These are phyloP conservation scores for Scleromitrula shiraiana DNA, from an alignment of 2,329 filamentous ascomycete genomes.

Conservation along the genomic window DNA sequence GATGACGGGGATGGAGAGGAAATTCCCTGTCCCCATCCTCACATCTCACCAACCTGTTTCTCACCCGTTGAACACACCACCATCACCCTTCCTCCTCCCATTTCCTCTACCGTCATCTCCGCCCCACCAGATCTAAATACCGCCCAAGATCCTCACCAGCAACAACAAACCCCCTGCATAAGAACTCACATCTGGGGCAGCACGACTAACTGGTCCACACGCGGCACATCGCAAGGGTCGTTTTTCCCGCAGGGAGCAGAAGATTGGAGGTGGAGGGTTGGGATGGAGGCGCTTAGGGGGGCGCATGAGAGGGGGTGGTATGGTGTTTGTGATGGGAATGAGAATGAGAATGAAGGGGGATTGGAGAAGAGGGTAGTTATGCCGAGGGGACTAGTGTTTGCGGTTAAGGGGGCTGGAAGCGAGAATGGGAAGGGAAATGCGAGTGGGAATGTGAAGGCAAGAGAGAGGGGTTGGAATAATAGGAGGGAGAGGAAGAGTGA, in stretches of 20 bases:
- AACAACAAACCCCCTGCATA: not conserved
- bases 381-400: too few species aligned
- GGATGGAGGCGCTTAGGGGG: not conserved
- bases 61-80: not conserved
- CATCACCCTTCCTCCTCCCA: too few species aligned
- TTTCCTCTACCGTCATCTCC: too few species aligned
- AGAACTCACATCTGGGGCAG: not conserved
- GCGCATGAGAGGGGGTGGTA: not conserved
- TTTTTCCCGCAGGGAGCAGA: too few species aligned
- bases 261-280: conserved; percentile 2
- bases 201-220: not conserved
- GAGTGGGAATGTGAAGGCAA: not conserved
- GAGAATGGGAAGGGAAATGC: not conserved
- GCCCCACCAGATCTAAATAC: too few species aligned
- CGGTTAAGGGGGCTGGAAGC: too few species aligned
- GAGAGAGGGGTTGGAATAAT: not conserved
- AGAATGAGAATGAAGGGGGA: not conserved
- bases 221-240: too few species aligned
- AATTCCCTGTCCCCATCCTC: not conserved
- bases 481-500: not conserved
- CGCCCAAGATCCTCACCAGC: too few species aligned
- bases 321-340: not conserved
- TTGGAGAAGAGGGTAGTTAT: not conserved
- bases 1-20: not conserved
- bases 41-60: not conserved